These are phyloP conservation scores for Cyanodermella asteris DNA, from an alignment of 2,329 filamentous ascomycete species.

Conservation along the genomic window DNA sequence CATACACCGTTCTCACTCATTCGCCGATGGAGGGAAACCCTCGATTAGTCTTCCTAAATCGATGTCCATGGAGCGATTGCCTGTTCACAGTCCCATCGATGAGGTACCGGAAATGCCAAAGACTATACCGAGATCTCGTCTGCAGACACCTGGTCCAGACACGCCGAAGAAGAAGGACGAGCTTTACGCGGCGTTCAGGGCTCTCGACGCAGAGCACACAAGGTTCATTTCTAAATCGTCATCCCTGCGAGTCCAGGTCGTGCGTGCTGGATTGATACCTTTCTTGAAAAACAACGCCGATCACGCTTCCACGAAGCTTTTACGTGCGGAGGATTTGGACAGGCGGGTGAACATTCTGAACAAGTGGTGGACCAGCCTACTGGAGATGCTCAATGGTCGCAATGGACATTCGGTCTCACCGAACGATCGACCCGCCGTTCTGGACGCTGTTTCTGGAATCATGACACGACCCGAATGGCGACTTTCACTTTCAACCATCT, in stretches of 20 bases:
- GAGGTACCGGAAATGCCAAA: conserved; percentile 50
- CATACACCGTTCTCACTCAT: conserved; percentile 14
- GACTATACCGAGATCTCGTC: conserved; percentile 43
- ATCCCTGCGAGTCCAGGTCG: conserved; percentile 50
- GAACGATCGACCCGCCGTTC: conserved; percentile 58
- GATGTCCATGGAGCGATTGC: conserved; percentile 16
- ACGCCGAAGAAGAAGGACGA: conserved; percentile 2
- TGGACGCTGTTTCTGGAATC: conserved; percentile 58
- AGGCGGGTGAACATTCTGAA: conserved; percentile 58
- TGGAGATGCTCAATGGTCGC: conserved; percentile 61
- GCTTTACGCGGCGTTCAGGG: conserved; percentile 4
- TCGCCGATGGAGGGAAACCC: conserved; percentile 18
- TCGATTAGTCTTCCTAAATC: conserved; percentile 24
- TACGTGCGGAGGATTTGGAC: conserved; percentile 66
- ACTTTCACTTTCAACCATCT: conserved; percentile 25
- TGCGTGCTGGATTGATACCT: conserved; percentile 50
- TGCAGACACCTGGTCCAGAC: conserved; percentile 43
- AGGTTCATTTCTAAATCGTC: conserved; percentile 53
- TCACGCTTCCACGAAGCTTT: conserved; percentile 40
- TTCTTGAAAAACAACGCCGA: conserved; percentile 51
- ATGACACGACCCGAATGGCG: conserved; percentile 79
- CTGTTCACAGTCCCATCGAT: conserved; percentile 18
- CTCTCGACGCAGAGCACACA: too few relatives aligned
- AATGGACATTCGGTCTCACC: conserved; percentile 59
- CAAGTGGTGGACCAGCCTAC: conserved; percentile 70